Base-by-base conservation (phyloP, 1,139 yeast species). In the Zygosaccharomyces pseudobailii region DNA sequence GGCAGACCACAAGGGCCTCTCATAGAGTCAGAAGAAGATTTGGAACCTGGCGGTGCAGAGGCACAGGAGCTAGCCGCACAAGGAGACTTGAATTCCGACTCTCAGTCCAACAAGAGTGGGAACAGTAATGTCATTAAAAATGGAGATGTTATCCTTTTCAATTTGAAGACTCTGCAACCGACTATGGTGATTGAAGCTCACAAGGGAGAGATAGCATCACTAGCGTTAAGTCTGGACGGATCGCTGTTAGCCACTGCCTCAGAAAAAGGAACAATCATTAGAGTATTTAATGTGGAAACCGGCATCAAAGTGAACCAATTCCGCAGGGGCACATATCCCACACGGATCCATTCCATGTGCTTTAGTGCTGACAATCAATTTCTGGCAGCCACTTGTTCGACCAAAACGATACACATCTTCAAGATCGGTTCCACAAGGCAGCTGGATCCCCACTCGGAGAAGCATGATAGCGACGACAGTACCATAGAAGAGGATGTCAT, bases 331-430 rank as follows among this genome's bases (percentile, higher is more conserved):
- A 87, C 97, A 1, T 90, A 90, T 63, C 95, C 96, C 3, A 85
- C 97, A 5, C 82, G 77, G 59, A 88, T 92, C n/a, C 85, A 83
- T 61, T 84, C 95, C 2, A 74, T 92, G 54, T 78, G 83, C 31
- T 92, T 92, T 68, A 85, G 94, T 58, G 75, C 77, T 30, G 87
- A 87, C 56, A 84, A 89, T 55, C 73, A 74, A 45, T 81, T 85
- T 60, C 76, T 92, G 35, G 79, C 89, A 25, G 97, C 94, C 2
- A 82, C 95, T 24, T 84, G 95, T 39, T 86, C 97, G 0, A 87
- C 96, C 30, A 95, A 87, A 49, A 92, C 98, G 0, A 95, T 92
- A 10, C 98, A 92, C 65, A 80, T 92, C 21, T 92, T 92, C 72
- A 76, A 89, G 50, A 65, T 85, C 84, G 54, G 54, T 10, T 53